Conservation (phyloP, 768 basidiomycete genomes). For the Mycena haematopus region DNA sequence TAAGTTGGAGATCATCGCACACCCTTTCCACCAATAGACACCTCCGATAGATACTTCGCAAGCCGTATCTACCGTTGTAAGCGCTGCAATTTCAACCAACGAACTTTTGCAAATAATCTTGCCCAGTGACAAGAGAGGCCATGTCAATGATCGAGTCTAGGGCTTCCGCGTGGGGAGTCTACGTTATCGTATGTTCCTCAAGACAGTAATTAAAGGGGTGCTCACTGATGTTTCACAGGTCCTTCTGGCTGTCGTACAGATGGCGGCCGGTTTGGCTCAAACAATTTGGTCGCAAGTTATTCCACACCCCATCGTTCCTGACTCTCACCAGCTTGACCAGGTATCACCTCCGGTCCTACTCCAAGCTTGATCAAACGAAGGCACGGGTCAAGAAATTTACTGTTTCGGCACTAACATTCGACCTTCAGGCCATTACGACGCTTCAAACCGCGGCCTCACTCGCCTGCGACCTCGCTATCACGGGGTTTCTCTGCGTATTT, state of each 20-base stretch:
- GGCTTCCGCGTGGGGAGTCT: conserved; percentile 2
- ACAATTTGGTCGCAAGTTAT: conserved; percentile 15
- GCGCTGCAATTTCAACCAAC: background rate
- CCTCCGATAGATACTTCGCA: conserved; percentile 15
- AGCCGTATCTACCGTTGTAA: conserved; percentile 18
- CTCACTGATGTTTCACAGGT: background rate
- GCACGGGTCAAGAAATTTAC: background rate
- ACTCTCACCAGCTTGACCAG: background rate
- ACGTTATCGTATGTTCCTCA: conserved; percentile 7
- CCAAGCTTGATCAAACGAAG: conserved; percentile 22
- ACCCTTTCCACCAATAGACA: background rate
- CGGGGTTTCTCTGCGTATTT: conserved; percentile 21
- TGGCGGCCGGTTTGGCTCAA: conserved; percentile 21
- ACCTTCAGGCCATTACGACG: conserved; percentile 17
- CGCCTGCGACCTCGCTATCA: conserved; percentile 23
- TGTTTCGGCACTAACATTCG: background rate
- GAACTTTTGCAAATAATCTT: background rate
- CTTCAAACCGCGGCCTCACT: conserved; percentile 24
- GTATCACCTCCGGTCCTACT: conserved; percentile 16
- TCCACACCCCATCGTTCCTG: background rate
- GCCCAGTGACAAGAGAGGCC: conserved; percentile 9
- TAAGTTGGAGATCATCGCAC: background rate
- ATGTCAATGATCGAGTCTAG: background rate
- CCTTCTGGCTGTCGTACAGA: conserved; percentile 14
- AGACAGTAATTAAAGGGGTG: background rate